Percentiles rank a stretch among this genome's conserved stretches.
Conservation (phyloP, 805 yeast species). For the Sugiyamaella qingdaonensis region DNA sequence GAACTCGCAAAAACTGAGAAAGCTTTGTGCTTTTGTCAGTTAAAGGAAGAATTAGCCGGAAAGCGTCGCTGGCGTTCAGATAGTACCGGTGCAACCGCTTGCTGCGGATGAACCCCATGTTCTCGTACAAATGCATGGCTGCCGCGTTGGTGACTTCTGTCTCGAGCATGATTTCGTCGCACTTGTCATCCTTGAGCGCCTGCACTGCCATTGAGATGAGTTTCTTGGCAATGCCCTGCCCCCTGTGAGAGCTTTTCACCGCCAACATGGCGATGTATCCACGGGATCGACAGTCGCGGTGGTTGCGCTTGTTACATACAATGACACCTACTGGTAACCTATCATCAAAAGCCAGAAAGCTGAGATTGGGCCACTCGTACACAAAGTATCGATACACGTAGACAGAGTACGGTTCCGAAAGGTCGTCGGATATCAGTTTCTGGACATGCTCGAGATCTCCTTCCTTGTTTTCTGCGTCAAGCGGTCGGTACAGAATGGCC, state of each 20-base stretch:
- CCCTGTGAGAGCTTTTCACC: conserved; percentile 65
- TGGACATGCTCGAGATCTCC: conserved; percentile 32
- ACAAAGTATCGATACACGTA: conserved; percentile 90
- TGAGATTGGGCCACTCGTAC: conserved; percentile 85
- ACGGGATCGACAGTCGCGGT: conserved; percentile 64
- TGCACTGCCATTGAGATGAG: conserved; percentile 61
- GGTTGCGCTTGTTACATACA: conserved; percentile 75
- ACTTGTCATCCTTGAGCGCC: conserved; percentile 57
- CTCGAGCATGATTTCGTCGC: conserved; percentile 91
- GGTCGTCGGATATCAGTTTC: conserved; percentile 60
- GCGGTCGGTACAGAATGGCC: conserved; percentile 21
- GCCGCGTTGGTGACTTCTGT: conserved; percentile 79
- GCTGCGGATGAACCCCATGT: conserved; percentile 68
- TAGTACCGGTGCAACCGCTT: conserved; percentile 84
- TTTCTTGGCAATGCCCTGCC: conserved; percentile 74
- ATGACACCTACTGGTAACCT: conserved; percentile 63
- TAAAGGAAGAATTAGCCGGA: conserved; percentile 75
- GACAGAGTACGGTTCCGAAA: conserved; percentile 91
- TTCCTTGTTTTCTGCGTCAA: conserved; percentile 25
- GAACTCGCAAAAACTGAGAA: conserved; percentile 24
- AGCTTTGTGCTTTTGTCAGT: conserved; percentile 49
- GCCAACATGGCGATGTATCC: conserved; percentile 98
- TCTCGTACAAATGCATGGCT: conserved; percentile 66
- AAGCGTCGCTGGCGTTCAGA: conserved; percentile 90
- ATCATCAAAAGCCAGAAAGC: conserved; percentile 48